phyloP scores from a whole-genome alignment of 2,329 filamentous ascomycete genomes.

The Zarea fungicola region DNA sequence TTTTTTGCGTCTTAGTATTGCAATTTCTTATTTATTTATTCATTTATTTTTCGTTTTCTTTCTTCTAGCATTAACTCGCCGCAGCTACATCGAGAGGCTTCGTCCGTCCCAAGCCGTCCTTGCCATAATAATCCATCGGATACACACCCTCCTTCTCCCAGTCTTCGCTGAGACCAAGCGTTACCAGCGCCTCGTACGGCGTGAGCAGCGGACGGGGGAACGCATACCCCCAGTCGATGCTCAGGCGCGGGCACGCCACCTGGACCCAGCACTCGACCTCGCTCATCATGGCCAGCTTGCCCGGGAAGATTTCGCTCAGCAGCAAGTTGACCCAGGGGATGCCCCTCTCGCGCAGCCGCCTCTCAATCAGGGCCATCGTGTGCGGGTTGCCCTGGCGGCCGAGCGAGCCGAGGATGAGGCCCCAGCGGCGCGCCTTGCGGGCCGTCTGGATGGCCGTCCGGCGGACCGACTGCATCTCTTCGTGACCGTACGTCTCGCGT shows the following conservation, averaged over 20 bases:
- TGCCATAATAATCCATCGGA: conserved; percentile 98
- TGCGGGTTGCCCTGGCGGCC: conserved; percentile 94
- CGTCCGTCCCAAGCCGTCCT: conserved; percentile 81
- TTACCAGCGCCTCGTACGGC: conserved; percentile 90
- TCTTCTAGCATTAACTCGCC: conserved; percentile 14
- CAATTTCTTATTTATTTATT: conserved; percentile 4
- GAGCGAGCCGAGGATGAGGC: conserved; percentile 85
- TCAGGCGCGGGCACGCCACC: conserved; percentile 91
- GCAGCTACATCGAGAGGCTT: conserved; percentile 39
- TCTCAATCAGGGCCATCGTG: conserved; percentile 82
- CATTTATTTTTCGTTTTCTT: not conserved
- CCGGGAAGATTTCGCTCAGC: conserved; percentile 92
- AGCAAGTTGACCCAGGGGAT: conserved; percentile 82
- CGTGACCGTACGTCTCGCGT: conserved; percentile 85
- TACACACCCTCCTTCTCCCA: conserved; percentile 63
- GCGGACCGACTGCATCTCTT: conserved; percentile 80
- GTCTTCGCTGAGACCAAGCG: conserved; percentile 72
- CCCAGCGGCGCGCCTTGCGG: conserved; percentile 79
- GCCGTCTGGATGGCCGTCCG: conserved; percentile 71
- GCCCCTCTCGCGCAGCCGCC: conserved; percentile 61
- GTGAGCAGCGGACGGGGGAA: conserved; percentile 85
- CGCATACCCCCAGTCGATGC: conserved; percentile 98
- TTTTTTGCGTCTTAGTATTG: too few species aligned
- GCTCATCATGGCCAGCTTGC: conserved; percentile 86
- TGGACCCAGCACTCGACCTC: conserved; percentile 99